These are phyloP conservation scores for Fusarium sp. DNA, from an alignment of 2,329 filamentous ascomycete genomes.

Conservation along the genomic window DNA sequence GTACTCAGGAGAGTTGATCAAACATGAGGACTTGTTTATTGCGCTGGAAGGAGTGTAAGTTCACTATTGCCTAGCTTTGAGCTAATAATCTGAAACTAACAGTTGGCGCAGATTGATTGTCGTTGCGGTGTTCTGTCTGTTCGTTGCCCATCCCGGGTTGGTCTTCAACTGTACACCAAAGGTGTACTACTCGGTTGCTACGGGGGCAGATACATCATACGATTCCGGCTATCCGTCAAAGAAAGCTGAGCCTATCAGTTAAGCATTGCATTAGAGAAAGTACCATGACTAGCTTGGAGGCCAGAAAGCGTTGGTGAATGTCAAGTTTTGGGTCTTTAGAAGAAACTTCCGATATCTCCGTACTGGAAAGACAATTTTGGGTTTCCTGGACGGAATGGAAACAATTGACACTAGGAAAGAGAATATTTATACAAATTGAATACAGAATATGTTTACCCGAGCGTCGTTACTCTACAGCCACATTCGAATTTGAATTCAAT, in stretches of 20 bases:
- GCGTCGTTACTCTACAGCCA: fast-evolving
- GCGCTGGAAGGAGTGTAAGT: slow-evolving; percentile 54
- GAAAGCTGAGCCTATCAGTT: not conserved
- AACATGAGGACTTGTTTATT: slow-evolving; percentile 57
- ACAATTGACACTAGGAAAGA: too few relatives aligned
- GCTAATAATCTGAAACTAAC: not conserved
- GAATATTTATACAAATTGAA: too few relatives aligned
- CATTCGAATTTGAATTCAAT: not conserved
- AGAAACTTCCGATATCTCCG: too few relatives aligned
- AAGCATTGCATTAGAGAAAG: not conserved
- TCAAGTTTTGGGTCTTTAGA: too few relatives aligned
- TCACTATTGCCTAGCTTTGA: not conserved
- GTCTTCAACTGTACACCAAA: not conserved
- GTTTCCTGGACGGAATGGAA: too few relatives aligned
- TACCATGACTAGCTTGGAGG: not conserved
- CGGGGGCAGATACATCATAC: not conserved
- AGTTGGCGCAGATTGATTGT: slow-evolving; percentile 15
- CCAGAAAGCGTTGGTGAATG: not conserved
- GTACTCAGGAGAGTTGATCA: slow-evolving; percentile 62
- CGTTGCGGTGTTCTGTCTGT: slow-evolving; percentile 23
- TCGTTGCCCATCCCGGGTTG: slow-evolving; percentile 14
- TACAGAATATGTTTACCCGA: not conserved
- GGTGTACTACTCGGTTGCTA: slow-evolving; percentile 7
- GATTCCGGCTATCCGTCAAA: not conserved
- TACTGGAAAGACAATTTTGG: too few relatives aligned